Evolutionary conservation across 345 rosid genomes (phyloP).

Genomic region (Arabidopsis thaliana): TAIR10.1 NC_003071.7:19421501-19422000

Average conservation of each 20-base stretch:
- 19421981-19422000: slow-evolving; percentile 81
- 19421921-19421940: slow-evolving; percentile 73
- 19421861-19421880: slow-evolving; percentile 63
- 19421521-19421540: slow-evolving; percentile 39
- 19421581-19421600: neutral
- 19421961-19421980: slow-evolving; percentile 67
- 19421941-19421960: slow-evolving; percentile 54
- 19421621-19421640: slow-evolving; percentile 51
- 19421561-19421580: slow-evolving; percentile 16
- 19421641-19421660: slow-evolving; percentile 59
- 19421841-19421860: neutral
- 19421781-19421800: slow-evolving; percentile 51
- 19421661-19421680: slow-evolving; percentile 71
- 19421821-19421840: slow-evolving; percentile 5
- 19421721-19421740: slow-evolving; percentile 52
- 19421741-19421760: slow-evolving; percentile 89
- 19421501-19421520: slow-evolving; percentile 66
- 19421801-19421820: slow-evolving; percentile 6
- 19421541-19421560: slow-evolving; percentile 5
- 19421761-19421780: slow-evolving; percentile 81
- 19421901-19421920: slow-evolving; percentile 71
- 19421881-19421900: slow-evolving; percentile 64
- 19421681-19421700: slow-evolving; percentile 72
- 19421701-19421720: slow-evolving; percentile 56
- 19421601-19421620: slow-evolving; percentile 50